Evolutionary conservation across 371 early-diverging fungal species (phyloP), one percentile per base, ranked within the genome.

Genomic region (Mortierella sp.): DNA sequence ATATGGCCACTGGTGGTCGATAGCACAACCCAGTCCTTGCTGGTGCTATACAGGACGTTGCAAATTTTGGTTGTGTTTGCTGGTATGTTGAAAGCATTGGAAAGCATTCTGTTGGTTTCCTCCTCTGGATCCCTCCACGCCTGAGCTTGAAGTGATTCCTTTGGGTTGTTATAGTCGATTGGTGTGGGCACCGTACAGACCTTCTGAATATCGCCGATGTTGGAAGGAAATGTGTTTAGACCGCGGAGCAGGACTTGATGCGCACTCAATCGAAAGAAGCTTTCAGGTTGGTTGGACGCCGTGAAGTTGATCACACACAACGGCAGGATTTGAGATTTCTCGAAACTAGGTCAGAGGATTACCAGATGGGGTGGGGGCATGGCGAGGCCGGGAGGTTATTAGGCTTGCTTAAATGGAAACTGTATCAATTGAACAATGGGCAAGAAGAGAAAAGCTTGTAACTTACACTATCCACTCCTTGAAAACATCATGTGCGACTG

Each of bases 381-480:
- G 11, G 28, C 20, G 55, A 5, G 9, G 55, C 5, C 18, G 1
- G 12, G 16, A 55, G 9, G 22, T n/a, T 18, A 55, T 55, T 55
- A 55, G 28, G 28, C 22, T 22, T 28, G 20, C 0, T 55, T 10
- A 28, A 22, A 24, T 55, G 4, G 11, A 51, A 22, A 64, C 28
- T 16, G 5, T 37, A 45, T 18, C 52, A 51, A 35, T 35, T 35
- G 35, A 35, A 35, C 35, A 35, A 35, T 35, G 35, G 6, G 35
- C 63, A 30, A 51, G 16, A 30, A 51, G 8, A 26, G 18, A 30
- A 35, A 28, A 16, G 43, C 22, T 32, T 39, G 16, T 12, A n/a
- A 61, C 77, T 70, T 81, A 81, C 83, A 81, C 57, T 3, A 81
- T 57, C 76, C 76, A 81, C n/a, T 81, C 83, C 51, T 73, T 76